phyloP scores from a whole-genome alignment of 2,329 filamentous ascomycete species.

The Nemania sp. region DNA sequence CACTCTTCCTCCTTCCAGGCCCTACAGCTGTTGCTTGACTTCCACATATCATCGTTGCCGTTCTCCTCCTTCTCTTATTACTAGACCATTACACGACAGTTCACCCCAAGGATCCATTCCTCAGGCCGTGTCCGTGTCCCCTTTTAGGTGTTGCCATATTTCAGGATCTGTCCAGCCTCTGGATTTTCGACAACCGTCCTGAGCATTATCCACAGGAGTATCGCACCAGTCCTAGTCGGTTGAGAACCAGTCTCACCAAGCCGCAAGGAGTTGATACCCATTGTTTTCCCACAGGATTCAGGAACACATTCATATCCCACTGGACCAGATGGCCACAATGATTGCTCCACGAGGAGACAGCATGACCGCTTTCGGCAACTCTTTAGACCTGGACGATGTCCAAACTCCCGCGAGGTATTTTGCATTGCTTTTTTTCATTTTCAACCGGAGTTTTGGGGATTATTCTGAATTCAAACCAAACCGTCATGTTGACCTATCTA shows the following conservation, averaged over 20 bases:
- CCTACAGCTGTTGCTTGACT: constrained; percentile 9
- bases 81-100: constrained; percentile 23
- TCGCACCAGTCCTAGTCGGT: constrained; percentile 22
- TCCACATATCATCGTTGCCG: constrained; percentile 25
- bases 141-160: constrained; percentile 36
- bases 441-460: constrained; percentile 47
- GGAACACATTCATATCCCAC: constrained; percentile 39
- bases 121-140: constrained; percentile 22
- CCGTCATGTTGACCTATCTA: constrained; percentile 38
- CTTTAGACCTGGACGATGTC: constrained; percentile 62
- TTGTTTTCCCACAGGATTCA: constrained; percentile 48
- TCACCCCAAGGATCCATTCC: constrained; percentile 14
- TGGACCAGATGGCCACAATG: constrained; percentile 56
- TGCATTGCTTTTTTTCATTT: constrained; percentile 54
- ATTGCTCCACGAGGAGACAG: constrained; percentile 51
- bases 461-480: constrained; percentile 43
- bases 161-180: constrained; percentile 29
- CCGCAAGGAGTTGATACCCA: constrained; percentile 32
- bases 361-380: constrained; percentile 58
- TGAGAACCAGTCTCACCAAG: constrained; percentile 38
- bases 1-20: constrained; percentile 31
- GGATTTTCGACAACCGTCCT: constrained; percentile 31
- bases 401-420: constrained; percentile 65
- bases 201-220: constrained; percentile 23
- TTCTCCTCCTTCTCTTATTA: constrained; percentile 11